A percentile compares a stretch with the other conserved stretches of the same genome.
Conservation (phyloP, 2,329 filamentous ascomycete genomes). For the Gaeumannomyces tritici region DNA sequence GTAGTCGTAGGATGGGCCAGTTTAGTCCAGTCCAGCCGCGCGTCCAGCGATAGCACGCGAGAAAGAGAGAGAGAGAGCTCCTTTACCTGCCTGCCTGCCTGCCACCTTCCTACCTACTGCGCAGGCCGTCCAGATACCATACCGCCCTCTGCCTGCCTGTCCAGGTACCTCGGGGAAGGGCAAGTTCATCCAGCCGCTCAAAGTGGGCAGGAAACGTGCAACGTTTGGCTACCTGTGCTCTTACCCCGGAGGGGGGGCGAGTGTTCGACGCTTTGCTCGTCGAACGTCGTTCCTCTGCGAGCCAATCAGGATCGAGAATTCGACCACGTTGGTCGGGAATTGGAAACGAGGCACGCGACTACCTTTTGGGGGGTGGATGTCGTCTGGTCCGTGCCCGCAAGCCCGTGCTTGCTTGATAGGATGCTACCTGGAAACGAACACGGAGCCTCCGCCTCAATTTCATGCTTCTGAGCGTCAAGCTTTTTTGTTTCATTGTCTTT, state of each 20-base stretch:
- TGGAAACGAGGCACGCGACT: constrained; percentile 5
- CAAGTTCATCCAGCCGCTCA: neutral
- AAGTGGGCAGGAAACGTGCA: neutral
- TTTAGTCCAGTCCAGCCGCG: neutral
- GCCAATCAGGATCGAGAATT: constrained; percentile 1
- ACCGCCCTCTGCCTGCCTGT: too few relatives aligned
- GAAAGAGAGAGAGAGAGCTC: too few relatives aligned
- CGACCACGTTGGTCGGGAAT: constrained; percentile 3
- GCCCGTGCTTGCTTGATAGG: constrained; percentile 1
- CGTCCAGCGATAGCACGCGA: too few relatives aligned
- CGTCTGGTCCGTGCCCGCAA: neutral
- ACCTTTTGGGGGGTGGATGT: too few relatives aligned
- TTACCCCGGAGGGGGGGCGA: too few relatives aligned
- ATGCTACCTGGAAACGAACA: neutral
- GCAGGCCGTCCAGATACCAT: neutral
- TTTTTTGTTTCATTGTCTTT: neutral
- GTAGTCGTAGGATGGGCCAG: neutral
- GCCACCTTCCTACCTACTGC: too few relatives aligned
- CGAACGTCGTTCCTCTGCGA: neutral
- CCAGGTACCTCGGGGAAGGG: neutral
- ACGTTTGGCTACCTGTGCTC: too few relatives aligned
- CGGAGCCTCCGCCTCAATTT: neutral
- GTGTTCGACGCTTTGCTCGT: neutral
- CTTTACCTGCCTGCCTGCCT: too few relatives aligned
- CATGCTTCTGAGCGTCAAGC: neutral